These are phyloP conservation scores for Populus hybrid DNA, from an alignment of 441 rosid species.

Conservation along the genomic window DNA sequence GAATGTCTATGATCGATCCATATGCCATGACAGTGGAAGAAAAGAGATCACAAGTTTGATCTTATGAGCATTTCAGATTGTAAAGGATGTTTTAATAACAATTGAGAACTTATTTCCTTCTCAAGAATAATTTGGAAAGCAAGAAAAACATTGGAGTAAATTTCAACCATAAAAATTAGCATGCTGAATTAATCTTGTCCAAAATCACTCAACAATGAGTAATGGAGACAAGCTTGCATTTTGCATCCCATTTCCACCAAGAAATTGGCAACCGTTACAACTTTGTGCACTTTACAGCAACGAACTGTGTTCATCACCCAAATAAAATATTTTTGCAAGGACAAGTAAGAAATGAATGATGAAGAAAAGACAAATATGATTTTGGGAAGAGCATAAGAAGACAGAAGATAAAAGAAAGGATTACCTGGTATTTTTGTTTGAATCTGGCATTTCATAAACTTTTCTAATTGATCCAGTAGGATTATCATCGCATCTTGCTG, in stretches of 20 bases:
- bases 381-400: background rate
- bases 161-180: background rate
- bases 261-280: background rate
- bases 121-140: background rate
- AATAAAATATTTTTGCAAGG: background rate
- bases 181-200: background rate
- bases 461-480: conserved; percentile 21
- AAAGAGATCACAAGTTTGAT: too few species aligned
- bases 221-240: background rate
- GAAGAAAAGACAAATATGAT: too few species aligned
- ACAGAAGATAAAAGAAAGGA: background rate
- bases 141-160: background rate
- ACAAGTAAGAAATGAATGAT: background rate
- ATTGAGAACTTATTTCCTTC: background rate
- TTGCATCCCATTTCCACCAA: background rate
- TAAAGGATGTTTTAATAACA: too few species aligned
- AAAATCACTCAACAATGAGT: background rate
- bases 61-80: too few species aligned
- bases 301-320: background rate
- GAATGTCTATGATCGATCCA: too few species aligned
- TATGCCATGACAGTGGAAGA: too few species aligned
- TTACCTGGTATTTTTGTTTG: conserved; percentile 41
- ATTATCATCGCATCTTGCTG: conserved; percentile 16
- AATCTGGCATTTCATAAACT: conserved; percentile 6
- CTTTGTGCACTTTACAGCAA: background rate